These are phyloP conservation scores for Rosa rugosa DNA, from an alignment of 306 rosid genomes.

Conservation along the genomic window DNA sequence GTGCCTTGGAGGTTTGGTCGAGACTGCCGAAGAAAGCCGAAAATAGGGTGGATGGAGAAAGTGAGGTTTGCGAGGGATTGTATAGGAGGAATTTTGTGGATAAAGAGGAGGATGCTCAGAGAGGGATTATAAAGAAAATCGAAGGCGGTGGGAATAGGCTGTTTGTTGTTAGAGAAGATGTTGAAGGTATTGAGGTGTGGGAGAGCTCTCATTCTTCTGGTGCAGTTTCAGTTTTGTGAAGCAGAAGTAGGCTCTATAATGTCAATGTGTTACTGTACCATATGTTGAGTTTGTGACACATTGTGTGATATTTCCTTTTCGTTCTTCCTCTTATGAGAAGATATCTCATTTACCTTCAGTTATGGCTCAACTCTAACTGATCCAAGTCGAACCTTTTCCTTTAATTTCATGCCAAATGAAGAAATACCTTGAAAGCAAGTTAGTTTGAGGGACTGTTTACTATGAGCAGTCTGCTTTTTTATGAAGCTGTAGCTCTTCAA, in stretches of 20 bases:
- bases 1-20: slow-evolving; percentile 87
- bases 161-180: slow-evolving; percentile 72
- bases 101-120: slow-evolving; percentile 58
- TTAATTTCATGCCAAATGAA: neutral
- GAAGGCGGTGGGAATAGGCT: slow-evolving; percentile 89
- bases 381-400: neutral
- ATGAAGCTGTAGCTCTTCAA: neutral
- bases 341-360: neutral
- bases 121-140: slow-evolving; percentile 67
- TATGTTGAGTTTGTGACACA: neutral
- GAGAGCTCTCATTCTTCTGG: slow-evolving; percentile 68
- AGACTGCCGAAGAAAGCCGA: slow-evolving; percentile 27
- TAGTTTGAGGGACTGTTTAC: neutral
- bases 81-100: slow-evolving; percentile 80
- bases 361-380: neutral
- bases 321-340: neutral
- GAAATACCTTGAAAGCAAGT: slow-evolving; percentile 7
- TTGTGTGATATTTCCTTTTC: neutral
- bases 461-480: neutral
- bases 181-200: slow-evolving; percentile 93
- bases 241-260: neutral
- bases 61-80: slow-evolving; percentile 40
- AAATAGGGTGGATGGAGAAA: slow-evolving; percentile 26
- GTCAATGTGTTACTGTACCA: neutral
- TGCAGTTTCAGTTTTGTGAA: slow-evolving; percentile 25